Evolutionary conservation across 2,329 filamentous ascomycete species (phyloP).

Genomic region (Diaporthe australafricana): DNA sequence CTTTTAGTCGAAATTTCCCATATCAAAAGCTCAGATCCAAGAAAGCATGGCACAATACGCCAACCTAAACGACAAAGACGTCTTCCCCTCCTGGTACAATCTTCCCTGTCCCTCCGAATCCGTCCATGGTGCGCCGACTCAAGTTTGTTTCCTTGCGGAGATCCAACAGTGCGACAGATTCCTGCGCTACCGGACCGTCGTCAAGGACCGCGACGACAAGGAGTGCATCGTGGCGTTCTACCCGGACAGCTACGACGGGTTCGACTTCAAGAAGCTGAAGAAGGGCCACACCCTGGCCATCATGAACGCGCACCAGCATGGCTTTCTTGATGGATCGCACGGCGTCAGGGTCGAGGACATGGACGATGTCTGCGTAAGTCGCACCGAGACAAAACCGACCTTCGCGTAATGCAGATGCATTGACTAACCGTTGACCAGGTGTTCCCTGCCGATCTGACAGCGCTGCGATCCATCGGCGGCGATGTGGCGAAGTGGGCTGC

Average conservation of each 20-base stretch:
- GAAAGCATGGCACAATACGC: neutral
- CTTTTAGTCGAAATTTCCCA: neutral
- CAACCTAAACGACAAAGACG: neutral
- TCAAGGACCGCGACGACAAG: constrained; percentile 35
- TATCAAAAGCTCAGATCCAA: neutral
- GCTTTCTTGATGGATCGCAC: constrained; percentile 32
- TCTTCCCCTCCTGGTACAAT: neutral
- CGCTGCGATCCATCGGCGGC: neutral
- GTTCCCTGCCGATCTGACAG: neutral
- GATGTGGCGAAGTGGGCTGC: neutral
- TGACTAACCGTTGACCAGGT: neutral
- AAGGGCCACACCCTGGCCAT: constrained; percentile 42
- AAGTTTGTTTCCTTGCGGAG: constrained; percentile 59
- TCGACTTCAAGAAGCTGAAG: constrained; percentile 38
- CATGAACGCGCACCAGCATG: constrained; percentile 37
- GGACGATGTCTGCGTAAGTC: constrained; percentile 12
- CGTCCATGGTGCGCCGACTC: neutral
- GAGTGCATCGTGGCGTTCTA: constrained; percentile 40
- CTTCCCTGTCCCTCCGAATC: neutral
- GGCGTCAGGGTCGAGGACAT: constrained; percentile 26
- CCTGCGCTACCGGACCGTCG: constrained; percentile 38
- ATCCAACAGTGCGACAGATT: constrained; percentile 31
- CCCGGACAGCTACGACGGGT: constrained; percentile 32
- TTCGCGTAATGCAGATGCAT: no score
- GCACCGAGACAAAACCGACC: neutral